A percentile compares a stretch with the other conserved stretches of the same genome.
phyloP scores from a whole-genome alignment of 2,329 filamentous ascomycete genomes.

The Colletotrichum kahawae region DNA sequence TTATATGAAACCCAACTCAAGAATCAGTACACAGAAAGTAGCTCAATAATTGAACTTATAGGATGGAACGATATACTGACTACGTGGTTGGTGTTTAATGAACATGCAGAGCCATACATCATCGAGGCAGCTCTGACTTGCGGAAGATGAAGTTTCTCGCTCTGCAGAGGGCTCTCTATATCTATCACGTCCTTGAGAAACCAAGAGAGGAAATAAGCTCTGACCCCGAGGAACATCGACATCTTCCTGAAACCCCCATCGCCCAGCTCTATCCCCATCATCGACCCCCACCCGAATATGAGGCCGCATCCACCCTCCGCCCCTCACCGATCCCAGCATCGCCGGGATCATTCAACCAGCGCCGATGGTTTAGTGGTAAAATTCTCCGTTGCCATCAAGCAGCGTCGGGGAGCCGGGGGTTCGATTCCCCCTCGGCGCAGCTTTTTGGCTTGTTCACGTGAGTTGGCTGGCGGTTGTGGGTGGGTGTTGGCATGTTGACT shows the following conservation, averaged over 20 bases:
- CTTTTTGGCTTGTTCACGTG: neutral
- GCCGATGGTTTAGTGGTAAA: slow-evolving; percentile 24
- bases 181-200: no score
- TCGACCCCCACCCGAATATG: neutral
- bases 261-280: neutral
- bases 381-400: slow-evolving; percentile 21
- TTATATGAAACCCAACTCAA: rapidly evolving
- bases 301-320: neutral
- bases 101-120: no score
- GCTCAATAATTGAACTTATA: rapidly evolving
- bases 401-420: slow-evolving; percentile 22
- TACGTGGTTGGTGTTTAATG: no score
- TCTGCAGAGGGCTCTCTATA: neutral
- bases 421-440: slow-evolving; percentile 22
- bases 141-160: rapidly evolving
- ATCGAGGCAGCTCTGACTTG: neutral
- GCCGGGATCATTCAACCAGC: neutral
- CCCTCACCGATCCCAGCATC: neutral
- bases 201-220: no score
- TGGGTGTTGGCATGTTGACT: neutral
- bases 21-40: rapidly evolving
- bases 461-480: neutral
- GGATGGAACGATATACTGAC: rapidly evolving
- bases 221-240: no score
- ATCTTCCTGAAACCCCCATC: no score